A percentile compares a stretch with the other conserved stretches of the same genome.
These are phyloP conservation scores for Aphanomyces cochlioides DNA, from an alignment of 352 stramenopile species.

Conservation along the genomic window DNA sequence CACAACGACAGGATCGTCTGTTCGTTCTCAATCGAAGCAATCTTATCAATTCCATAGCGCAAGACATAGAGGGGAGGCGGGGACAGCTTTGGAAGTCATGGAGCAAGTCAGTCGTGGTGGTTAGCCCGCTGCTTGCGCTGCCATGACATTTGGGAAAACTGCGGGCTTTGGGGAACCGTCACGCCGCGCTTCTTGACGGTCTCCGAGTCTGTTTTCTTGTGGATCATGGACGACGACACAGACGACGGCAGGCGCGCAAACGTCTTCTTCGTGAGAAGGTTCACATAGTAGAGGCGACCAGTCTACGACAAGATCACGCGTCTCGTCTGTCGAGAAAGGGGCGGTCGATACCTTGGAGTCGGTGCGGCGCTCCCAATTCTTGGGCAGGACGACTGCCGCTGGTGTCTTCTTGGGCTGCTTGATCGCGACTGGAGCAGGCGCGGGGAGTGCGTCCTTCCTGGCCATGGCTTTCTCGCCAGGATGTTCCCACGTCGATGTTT, in stretches of 20 bases:
- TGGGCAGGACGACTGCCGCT: slow-evolving; percentile 42
- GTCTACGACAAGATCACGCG: slow-evolving; percentile 33
- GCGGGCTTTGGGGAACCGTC: slow-evolving; percentile 62
- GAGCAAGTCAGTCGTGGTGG: too few relatives aligned
- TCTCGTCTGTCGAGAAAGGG: background rate
- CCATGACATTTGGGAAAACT: slow-evolving; percentile 83
- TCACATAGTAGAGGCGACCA: slow-evolving; percentile 75
- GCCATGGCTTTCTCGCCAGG: background rate
- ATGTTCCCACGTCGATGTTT: slow-evolving; percentile 29
- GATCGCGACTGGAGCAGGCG: background rate
- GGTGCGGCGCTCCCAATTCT: slow-evolving; percentile 72
- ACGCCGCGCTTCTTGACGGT: slow-evolving; percentile 40
- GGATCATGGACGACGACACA: slow-evolving; percentile 64
- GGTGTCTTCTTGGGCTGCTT: slow-evolving; percentile 21
- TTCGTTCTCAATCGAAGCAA: too few relatives aligned
- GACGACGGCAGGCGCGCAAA: slow-evolving; percentile 74
- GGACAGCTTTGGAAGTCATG: too few relatives aligned
- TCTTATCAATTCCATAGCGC: too few relatives aligned
- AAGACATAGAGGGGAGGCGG: too few relatives aligned
- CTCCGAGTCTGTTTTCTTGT: slow-evolving; percentile 32
- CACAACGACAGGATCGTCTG: too few relatives aligned
- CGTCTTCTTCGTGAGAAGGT: slow-evolving; percentile 77
- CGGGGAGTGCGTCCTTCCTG: background rate
- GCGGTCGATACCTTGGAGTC: slow-evolving; percentile 46
- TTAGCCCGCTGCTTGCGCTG: slow-evolving; percentile 51